Evolutionary conservation across 352 stramenopile species (phyloP).

Genomic region (Pythium volutum): DNA sequence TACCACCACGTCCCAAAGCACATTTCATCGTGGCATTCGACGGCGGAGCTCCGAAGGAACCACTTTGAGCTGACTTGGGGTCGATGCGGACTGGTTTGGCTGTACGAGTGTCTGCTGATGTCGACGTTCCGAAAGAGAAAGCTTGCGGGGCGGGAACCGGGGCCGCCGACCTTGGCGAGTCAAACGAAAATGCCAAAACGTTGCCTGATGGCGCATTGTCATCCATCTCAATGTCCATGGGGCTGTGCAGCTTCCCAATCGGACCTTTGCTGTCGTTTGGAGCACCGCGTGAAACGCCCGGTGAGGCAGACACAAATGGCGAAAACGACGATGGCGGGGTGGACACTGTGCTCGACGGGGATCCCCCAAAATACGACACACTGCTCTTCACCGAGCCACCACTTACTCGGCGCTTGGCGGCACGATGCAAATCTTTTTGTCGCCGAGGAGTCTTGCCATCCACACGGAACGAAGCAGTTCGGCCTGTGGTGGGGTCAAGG

Average conservation of each 20-base stretch:
- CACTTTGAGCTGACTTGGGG: not conserved
- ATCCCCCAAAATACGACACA: slow-evolving; percentile 4
- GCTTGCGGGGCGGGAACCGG: not conserved
- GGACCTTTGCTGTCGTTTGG: not conserved
- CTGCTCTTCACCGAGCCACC: not conserved
- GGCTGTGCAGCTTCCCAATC: slow-evolving; percentile 12
- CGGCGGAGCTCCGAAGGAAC: not conserved
- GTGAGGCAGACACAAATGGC: not conserved
- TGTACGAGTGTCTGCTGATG: not conserved
- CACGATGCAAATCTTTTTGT: slow-evolving; percentile 30
- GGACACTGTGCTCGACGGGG: not conserved
- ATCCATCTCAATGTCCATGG: slow-evolving; percentile 29
- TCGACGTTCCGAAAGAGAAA: not conserved
- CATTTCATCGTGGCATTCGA: not conserved
- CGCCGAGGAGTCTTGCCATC: slow-evolving; percentile 15
- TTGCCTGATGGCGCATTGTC: not conserved
- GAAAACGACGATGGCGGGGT: slow-evolving; percentile 9
- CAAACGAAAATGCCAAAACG: slow-evolving; percentile 6
- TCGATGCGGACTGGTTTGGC: not conserved
- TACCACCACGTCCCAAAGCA: not conserved
- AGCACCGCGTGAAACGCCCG: not conserved
- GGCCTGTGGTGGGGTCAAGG: not conserved
- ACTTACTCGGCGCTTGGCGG: slow-evolving; percentile 23
- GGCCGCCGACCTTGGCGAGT: not conserved
- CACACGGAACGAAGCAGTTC: not conserved